These are phyloP conservation scores for Chalciporus piperatus DNA, from an alignment of 768 basidiomycete species.

Conservation along the genomic window DNA sequence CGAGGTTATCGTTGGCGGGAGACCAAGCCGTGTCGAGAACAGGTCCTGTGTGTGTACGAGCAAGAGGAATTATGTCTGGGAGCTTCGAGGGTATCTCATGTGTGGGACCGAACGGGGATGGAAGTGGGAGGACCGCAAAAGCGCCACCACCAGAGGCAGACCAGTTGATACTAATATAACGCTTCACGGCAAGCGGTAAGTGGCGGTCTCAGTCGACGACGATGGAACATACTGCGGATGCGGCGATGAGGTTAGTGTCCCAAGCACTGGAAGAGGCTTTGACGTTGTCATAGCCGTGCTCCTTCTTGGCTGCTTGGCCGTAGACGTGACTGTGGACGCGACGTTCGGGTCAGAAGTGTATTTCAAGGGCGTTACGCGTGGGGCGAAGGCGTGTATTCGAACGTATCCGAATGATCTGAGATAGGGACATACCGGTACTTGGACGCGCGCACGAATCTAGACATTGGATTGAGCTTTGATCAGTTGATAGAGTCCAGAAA, in stretches of 20 bases:
- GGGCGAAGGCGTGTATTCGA: background rate
- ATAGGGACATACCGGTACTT: constrained; percentile 69
- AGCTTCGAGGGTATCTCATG: constrained; percentile 68
- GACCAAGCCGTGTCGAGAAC: constrained; percentile 97
- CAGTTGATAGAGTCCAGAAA: background rate
- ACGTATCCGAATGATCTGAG: constrained; percentile 15
- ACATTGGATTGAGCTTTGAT: constrained; percentile 46
- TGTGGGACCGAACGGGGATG: constrained; percentile 60
- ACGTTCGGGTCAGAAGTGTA: background rate
- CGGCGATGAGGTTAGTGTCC: constrained; percentile 92
- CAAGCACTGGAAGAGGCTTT: constrained; percentile 89
- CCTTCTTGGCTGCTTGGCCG: constrained; percentile 84
- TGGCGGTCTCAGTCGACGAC: background rate
- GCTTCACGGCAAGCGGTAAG: constrained; percentile 35
- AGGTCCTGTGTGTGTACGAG: constrained; percentile 78
- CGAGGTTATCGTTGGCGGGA: constrained; percentile 86
- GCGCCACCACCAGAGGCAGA: constrained; percentile 90
- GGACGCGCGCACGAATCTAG: constrained; percentile 80
- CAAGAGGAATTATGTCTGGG: constrained; percentile 90
- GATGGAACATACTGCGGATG: constrained; percentile 58
- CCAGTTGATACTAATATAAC: constrained; percentile 94
- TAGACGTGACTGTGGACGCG: constrained; percentile 73
- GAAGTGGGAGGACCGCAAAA: constrained; percentile 89
- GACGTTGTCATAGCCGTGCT: constrained; percentile 75
- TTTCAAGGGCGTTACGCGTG: background rate